A percentile compares a stretch with the other conserved stretches of the same genome.
Conservation (phyloP, 768 basidiomycete species). For the Leccinum rimulosum region DNA sequence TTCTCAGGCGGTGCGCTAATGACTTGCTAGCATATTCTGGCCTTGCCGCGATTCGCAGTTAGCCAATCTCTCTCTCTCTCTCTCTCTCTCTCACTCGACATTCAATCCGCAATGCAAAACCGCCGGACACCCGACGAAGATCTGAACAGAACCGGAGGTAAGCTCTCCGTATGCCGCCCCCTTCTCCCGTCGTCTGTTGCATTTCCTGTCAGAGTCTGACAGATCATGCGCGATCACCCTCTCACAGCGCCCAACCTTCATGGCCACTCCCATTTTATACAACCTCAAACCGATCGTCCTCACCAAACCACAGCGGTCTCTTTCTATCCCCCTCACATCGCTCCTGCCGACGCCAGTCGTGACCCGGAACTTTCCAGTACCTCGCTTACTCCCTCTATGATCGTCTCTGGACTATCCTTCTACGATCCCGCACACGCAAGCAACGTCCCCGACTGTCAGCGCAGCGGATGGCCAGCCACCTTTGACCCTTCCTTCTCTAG, state of each 20-base stretch:
- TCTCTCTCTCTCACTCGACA: background rate
- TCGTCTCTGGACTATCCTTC: slow-evolving; percentile 51
- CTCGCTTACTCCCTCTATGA: slow-evolving; percentile 37
- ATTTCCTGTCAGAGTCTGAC: slow-evolving; percentile 8
- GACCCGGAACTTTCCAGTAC: too few species aligned
- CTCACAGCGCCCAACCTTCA: slow-evolving; percentile 2
- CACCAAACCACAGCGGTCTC: background rate
- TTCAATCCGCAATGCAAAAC: slow-evolving; percentile 23
- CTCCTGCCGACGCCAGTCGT: background rate
- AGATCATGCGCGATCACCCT: slow-evolving; percentile 17
- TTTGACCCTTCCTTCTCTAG: slow-evolving; percentile 16
- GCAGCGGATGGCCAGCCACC: slow-evolving; percentile 29
- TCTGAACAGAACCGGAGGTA: slow-evolving; percentile 26
- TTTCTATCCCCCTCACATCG: slow-evolving; percentile 1
- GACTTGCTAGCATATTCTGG: too few species aligned
- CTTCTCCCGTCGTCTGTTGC: slow-evolving; percentile 9
- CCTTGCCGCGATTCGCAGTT: too few species aligned
- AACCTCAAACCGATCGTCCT: slow-evolving; percentile 1
- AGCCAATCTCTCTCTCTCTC: too few species aligned
- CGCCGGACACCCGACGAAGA: slow-evolving; percentile 21
- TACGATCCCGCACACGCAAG: slow-evolving; percentile 47
- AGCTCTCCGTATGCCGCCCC: slow-evolving; percentile 13
- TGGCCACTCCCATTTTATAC: slow-evolving; percentile 2
- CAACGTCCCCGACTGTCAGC: slow-evolving; percentile 40
- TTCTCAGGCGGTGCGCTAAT: background rate